Evolutionary conservation across 768 basidiomycete species (phyloP).

Genomic region (Chalciporus piperatus): DNA sequence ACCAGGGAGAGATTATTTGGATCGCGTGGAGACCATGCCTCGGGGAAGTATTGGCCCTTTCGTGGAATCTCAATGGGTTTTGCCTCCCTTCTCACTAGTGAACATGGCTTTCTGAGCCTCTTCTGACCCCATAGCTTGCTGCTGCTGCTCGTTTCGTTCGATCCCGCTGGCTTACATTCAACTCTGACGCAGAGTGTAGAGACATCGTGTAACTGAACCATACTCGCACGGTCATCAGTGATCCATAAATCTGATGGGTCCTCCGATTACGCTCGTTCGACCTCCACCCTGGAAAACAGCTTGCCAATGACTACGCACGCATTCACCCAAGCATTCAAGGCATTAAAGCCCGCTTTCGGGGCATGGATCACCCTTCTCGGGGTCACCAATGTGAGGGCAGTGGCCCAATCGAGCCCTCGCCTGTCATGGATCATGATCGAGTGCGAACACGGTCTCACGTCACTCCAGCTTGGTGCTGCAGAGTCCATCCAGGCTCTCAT

Average conservation of each 20-base stretch:
- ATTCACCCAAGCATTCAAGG: slow-evolving; percentile 50
- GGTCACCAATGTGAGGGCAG: slow-evolving; percentile 51
- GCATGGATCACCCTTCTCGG: slow-evolving; percentile 65
- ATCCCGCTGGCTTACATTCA: too few species aligned
- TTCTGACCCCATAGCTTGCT: too few species aligned
- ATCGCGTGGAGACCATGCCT: too few species aligned
- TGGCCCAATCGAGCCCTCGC: slow-evolving; percentile 53
- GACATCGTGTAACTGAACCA: too few species aligned
- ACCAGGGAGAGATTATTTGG: too few species aligned
- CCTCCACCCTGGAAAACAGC: not conserved
- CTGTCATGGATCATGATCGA: slow-evolving; percentile 66
- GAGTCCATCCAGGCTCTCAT: slow-evolving; percentile 56
- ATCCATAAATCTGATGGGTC: not conserved
- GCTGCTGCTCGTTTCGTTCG: too few species aligned
- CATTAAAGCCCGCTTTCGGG: slow-evolving; percentile 61
- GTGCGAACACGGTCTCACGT: slow-evolving; percentile 64
- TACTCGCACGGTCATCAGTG: not conserved
- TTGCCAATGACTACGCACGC: slow-evolving; percentile 49
- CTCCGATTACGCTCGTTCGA: not conserved
- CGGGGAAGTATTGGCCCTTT: too few species aligned
- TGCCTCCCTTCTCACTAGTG: too few species aligned
- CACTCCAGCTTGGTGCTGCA: slow-evolving; percentile 53
- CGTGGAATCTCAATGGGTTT: too few species aligned
- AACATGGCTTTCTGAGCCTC: too few species aligned
- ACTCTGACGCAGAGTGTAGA: too few species aligned